Conservation (phyloP, 805 yeast species). For the Barnettozyma botsteinii region DNA sequence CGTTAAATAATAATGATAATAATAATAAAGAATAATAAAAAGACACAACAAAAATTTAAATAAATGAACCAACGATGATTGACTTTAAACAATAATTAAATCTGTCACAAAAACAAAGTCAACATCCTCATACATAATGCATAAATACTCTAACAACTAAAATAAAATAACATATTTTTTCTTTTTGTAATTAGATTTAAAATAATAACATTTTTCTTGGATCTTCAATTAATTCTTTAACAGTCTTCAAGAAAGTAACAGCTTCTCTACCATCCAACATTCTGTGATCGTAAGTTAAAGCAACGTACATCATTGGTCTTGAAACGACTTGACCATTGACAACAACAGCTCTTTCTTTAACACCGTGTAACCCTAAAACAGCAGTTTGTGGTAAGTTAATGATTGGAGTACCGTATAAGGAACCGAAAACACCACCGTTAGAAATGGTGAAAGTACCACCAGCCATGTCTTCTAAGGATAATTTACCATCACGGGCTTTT, state of each 20-base stretch:
- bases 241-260: conserved; percentile 91
- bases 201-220: conserved; percentile 93
- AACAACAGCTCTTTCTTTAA: conserved; percentile 95
- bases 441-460: conserved; percentile 99
- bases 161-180: not conserved
- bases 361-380: conserved; percentile 95
- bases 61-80: not conserved
- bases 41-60: not conserved
- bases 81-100: too few relatives aligned
- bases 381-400: conserved; percentile 98
- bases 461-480: conserved; percentile 96
- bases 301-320: conserved; percentile 99
- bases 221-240: conserved; percentile 96
- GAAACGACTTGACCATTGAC: conserved; percentile 93
- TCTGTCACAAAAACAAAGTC: too few relatives aligned
- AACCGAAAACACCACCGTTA: conserved; percentile 98
- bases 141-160: too few relatives aligned
- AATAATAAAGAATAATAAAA: not conserved
- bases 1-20: conserved; percentile 1
- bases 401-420: conserved; percentile 96
- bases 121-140: too few relatives aligned
- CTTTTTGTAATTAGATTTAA: conserved; percentile 16
- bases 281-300: conserved; percentile 97
- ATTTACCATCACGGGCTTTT: conserved; percentile 95
- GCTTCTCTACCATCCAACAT: conserved; percentile 98